A percentile compares a stretch with the other conserved stretches of the same genome.
phyloP scores from a whole-genome alignment of 805 yeast species.

The Sugiyamaella chiloensis region DNA sequence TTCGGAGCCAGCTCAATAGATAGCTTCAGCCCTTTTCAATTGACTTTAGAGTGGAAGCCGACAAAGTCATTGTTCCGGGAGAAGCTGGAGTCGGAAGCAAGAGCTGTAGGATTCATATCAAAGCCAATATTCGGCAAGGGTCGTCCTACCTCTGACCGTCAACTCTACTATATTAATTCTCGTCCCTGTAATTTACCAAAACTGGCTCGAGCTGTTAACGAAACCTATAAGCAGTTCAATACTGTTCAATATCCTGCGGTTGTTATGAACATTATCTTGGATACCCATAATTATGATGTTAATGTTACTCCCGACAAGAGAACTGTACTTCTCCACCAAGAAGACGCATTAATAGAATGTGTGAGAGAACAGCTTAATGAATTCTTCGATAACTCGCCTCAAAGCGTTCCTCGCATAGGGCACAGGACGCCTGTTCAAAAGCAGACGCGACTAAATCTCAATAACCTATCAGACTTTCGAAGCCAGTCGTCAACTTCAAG shows the following conservation, averaged over 20 bases:
- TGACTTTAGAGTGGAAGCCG: slow-evolving; percentile 25
- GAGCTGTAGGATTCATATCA: slow-evolving; percentile 61
- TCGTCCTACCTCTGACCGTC: slow-evolving; percentile 69
- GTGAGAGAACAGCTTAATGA: slow-evolving; percentile 49
- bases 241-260: slow-evolving; percentile 70
- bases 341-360: slow-evolving; percentile 52
- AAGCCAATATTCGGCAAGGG: slow-evolving; percentile 78
- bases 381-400: slow-evolving; percentile 43
- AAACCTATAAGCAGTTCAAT: slow-evolving; percentile 68
- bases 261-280: slow-evolving; percentile 55
- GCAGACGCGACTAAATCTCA: not conserved
- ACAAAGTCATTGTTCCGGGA: slow-evolving; percentile 24
- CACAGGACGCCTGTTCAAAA: too few relatives aligned
- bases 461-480: not conserved
- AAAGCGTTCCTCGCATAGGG: slow-evolving; percentile 36
- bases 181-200: slow-evolving; percentile 67
- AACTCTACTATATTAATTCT: slow-evolving; percentile 65
- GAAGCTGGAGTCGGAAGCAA: slow-evolving; percentile 26
- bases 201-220: slow-evolving; percentile 61
- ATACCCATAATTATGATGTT: slow-evolving; percentile 55
- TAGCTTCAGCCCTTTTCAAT: slow-evolving; percentile 52
- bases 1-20: slow-evolving; percentile 66
- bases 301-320: slow-evolving; percentile 93
- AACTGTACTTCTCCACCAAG: slow-evolving; percentile 64
- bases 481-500: too few relatives aligned